Evolutionary conservation across 495 filamentous ascomycete species (phyloP), one percentile per base, ranked within the genome.

Genomic region (Sordaria brevicollis): DNA sequence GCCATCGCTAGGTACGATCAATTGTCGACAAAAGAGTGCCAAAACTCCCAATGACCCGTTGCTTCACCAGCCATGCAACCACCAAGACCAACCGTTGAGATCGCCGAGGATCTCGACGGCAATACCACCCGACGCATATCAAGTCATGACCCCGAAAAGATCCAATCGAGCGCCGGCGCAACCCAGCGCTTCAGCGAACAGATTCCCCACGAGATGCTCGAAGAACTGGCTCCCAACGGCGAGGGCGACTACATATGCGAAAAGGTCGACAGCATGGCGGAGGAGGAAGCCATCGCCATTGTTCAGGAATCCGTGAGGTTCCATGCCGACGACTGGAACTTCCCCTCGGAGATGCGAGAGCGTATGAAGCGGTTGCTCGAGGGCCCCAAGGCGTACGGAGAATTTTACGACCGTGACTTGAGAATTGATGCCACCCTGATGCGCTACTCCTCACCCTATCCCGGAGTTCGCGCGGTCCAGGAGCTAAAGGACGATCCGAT

Each of bases 391-490:
- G 66, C 65, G 10, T 78, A 79, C 66, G 78, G 76, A n/a, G 76
- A 77, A 11, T 79, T 79, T 21, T 81, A 78, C 54, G 79, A 80
- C 31, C 76, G 77, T 4, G 79, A 81, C 69, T 66, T 81, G 37
- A 70, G 76, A 21, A 74, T 79, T 38, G 80, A 80, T 70, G 79
- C 78, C 35, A 73, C 74, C 25, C 74, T 80, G 76, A 78, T 80
- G 76, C 74, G 75, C 33, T 81, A 77, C 67, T 78, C 73, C 6
- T 83, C 81, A 0, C 82, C 83, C 0, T 85, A 84, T 69, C 80
- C 81, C 2, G 83, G 80, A n/a, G 83, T 85, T 5, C 79, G 83
- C 9, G 79, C 83, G 35, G 79, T 81, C 43, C 78, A 80, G 0
- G 78, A 80, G 8, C 74, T 76, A 21, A 70, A 77, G 1, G 83